Evolutionary conservation across 768 basidiomycete species (phyloP).

Genomic region (Xerocomellus amylosporus): DNA sequence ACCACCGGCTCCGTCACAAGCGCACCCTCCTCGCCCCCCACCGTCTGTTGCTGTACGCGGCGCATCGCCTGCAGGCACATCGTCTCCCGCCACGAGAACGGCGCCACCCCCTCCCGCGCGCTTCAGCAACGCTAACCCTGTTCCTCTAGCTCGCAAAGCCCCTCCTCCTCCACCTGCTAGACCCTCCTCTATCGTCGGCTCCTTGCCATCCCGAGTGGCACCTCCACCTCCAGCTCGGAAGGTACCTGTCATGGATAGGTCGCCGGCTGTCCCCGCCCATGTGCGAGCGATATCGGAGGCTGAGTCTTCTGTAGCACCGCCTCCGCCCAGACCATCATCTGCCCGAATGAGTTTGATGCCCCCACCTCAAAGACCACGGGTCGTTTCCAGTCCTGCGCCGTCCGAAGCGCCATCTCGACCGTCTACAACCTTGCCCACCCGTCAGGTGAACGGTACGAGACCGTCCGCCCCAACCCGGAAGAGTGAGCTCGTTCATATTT

Average conservation of each 20-base stretch:
- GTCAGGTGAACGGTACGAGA: slow-evolving; percentile 31
- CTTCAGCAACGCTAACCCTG: slow-evolving; percentile 8
- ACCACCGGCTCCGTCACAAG: slow-evolving; percentile 28
- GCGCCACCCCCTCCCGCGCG: slow-evolving; percentile 31
- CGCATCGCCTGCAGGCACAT: slow-evolving; percentile 17
- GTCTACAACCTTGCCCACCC: slow-evolving; percentile 10
- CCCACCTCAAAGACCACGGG: slow-evolving; percentile 25
- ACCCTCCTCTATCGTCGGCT: slow-evolving; percentile 33
- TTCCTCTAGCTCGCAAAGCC: slow-evolving; percentile 34
- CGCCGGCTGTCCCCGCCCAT: slow-evolving; percentile 36
- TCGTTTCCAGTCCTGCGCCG: slow-evolving; percentile 25
- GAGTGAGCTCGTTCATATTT: slow-evolving; percentile 39
- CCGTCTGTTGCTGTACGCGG: slow-evolving; percentile 30
- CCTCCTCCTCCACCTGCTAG: slow-evolving; percentile 47
- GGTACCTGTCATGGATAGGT: slow-evolving; percentile 24
- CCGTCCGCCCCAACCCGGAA: slow-evolving; percentile 42
- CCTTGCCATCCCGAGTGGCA: slow-evolving; percentile 30
- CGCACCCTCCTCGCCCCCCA: slow-evolving; percentile 22
- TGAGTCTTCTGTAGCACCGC: slow-evolving; percentile 34
- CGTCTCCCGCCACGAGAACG: slow-evolving; percentile 16
- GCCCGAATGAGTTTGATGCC: slow-evolving; percentile 21
- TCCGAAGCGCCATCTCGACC: slow-evolving; percentile 19
- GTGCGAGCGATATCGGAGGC: slow-evolving; percentile 45
- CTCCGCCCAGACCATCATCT: slow-evolving; percentile 33
- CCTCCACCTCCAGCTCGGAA: slow-evolving; percentile 45